These are phyloP conservation scores for Trichoderma hamatum DNA, from an alignment of 2,329 filamentous ascomycete species.

Conservation along the genomic window DNA sequence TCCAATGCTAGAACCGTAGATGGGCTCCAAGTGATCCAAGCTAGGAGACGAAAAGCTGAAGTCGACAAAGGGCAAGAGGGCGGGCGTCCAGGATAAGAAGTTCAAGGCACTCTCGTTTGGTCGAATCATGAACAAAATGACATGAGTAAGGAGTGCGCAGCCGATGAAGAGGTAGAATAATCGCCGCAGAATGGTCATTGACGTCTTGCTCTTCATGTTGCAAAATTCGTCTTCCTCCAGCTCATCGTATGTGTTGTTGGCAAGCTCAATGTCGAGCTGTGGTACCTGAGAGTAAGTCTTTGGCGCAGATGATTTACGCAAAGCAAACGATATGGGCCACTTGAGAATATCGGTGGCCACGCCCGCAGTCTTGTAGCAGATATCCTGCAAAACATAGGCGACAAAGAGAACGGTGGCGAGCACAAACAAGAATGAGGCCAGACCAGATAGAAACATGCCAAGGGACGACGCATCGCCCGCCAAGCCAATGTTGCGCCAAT, in stretches of 20 bases:
- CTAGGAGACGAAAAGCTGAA: constrained; percentile 38
- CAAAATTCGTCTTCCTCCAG: constrained; percentile 14
- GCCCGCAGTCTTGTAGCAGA: constrained; percentile 30
- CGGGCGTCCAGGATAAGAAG: constrained; percentile 43
- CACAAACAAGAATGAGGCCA: constrained; percentile 31
- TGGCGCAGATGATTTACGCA: constrained; percentile 16
- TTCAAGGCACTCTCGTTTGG: constrained; percentile 40
- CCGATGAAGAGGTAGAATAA: constrained; percentile 33
- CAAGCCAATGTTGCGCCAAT: constrained; percentile 37
- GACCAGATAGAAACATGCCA: constrained; percentile 34
- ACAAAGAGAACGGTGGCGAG: constrained; percentile 26
- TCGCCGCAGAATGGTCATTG: background rate
- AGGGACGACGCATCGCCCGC: constrained; percentile 34
- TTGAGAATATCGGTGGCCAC: constrained; percentile 31
- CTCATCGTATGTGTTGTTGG: background rate
- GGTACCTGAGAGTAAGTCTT: constrained; percentile 10
- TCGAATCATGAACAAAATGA: constrained; percentile 34
- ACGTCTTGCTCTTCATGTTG: constrained; percentile 6
- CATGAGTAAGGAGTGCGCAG: constrained; percentile 35
- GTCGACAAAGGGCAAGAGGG: constrained; percentile 41
- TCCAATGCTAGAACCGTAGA: constrained; percentile 29
- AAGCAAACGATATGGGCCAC: constrained; percentile 28
- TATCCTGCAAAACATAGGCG: constrained; percentile 33
- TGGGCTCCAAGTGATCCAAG: constrained; percentile 8
- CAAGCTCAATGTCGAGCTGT: constrained; percentile 26